Evolutionary conservation across 371 early-diverging fungal genomes (phyloP).

Genomic region (Vairimorpha ceranae): DNA sequence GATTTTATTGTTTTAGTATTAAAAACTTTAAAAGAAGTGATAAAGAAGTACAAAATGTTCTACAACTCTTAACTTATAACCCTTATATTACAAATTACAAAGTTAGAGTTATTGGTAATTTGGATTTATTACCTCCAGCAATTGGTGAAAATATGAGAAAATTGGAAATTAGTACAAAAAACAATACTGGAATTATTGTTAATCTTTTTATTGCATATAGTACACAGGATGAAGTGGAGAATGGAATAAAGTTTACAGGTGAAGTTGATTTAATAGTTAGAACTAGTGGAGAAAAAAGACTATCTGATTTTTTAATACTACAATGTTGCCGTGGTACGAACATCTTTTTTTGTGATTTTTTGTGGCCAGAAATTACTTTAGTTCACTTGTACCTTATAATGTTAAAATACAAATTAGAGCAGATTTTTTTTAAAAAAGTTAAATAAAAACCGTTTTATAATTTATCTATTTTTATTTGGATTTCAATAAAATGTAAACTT

Average conservation of each 20-base stretch:
- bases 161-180: slow-evolving; percentile 67
- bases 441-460: too few species aligned
- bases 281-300: slow-evolving; percentile 85
- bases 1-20: slow-evolving; percentile 90
- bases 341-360: slow-evolving; percentile 46
- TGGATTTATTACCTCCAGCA: slow-evolving; percentile 67
- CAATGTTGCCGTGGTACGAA: slow-evolving; percentile 65
- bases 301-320: slow-evolving; percentile 92
- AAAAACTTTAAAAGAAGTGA: slow-evolving; percentile 84
- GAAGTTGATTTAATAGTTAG: slow-evolving; percentile 79
- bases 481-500: too few species aligned
- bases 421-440: slow-evolving; percentile 20
- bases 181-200: slow-evolving; percentile 69
- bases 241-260: slow-evolving; percentile 11
- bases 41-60: slow-evolving; percentile 76
- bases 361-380: slow-evolving; percentile 59
- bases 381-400: slow-evolving; percentile 46
- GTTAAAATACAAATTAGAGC: slow-evolving; percentile 51
- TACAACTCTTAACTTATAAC: slow-evolving; percentile 68
- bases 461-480: too few species aligned
- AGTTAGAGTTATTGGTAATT: slow-evolving; percentile 74
- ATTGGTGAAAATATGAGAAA: slow-evolving; percentile 66
- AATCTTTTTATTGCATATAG: slow-evolving; percentile 91
- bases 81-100: slow-evolving; percentile 64
- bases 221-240: slow-evolving; percentile 76